A percentile compares a stretch with the other conserved stretches of the same genome.
These are phyloP conservation scores for Bigelowiella natans DNA, from an alignment of 78 protist genomes.

Conservation along the genomic window DNA sequence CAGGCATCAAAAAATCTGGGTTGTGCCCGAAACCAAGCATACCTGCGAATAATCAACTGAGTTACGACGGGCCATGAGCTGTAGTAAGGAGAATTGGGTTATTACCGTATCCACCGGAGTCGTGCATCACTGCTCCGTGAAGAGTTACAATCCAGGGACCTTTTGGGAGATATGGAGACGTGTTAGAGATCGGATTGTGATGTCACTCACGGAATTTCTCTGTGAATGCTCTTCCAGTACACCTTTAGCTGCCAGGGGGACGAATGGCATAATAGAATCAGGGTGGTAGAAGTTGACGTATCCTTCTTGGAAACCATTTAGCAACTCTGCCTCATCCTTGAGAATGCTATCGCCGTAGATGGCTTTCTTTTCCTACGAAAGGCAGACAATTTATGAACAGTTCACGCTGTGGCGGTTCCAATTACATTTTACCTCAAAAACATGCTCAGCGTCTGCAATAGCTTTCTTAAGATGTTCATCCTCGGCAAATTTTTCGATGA, in stretches of 20 bases:
- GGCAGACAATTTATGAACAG: too few species aligned
- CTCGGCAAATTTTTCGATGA: not conserved
- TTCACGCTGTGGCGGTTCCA: too few species aligned
- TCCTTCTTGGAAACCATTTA: not conserved
- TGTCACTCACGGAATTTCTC: too few species aligned
- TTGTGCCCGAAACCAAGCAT: not conserved
- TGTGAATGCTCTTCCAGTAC: too few species aligned
- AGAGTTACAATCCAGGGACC: not conserved
- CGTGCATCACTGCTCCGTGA: not conserved
- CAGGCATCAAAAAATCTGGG: not conserved
- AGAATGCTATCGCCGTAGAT: not conserved
- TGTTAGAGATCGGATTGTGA: too few species aligned
- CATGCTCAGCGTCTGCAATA: not conserved
- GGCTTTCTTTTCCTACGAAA: too few species aligned
- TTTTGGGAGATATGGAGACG: not conserved
- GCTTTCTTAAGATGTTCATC: not conserved
- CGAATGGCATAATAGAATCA: not conserved
- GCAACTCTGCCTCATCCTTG: not conserved
- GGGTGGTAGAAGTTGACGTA: not conserved
- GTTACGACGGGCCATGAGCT: too few species aligned
- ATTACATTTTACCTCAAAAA: not conserved
- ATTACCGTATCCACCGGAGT: not conserved
- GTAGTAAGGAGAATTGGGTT: too few species aligned
- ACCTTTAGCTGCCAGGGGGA: not conserved
- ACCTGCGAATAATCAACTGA: too few species aligned